Conservation (phyloP, 2,329 filamentous ascomycete genomes). For the Calonectria hawksworthii region DNA sequence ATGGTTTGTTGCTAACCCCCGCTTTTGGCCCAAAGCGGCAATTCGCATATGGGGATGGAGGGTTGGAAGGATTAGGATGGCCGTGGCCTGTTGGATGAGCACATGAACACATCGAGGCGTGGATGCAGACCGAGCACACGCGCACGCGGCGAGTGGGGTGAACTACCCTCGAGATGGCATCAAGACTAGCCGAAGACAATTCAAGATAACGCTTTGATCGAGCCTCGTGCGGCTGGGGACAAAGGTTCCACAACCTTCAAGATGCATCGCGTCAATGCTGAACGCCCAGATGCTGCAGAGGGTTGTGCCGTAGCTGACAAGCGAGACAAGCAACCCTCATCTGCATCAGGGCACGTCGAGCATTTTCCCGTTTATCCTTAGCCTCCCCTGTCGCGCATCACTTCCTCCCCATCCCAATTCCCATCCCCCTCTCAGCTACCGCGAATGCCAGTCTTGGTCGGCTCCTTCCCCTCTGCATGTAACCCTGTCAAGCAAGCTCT, state of each 20-base stretch:
- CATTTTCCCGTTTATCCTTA: neutral
- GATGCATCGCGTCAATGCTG: neutral
- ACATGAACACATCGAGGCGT: constrained; percentile 9
- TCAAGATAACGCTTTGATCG: neutral
- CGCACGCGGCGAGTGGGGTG: neutral
- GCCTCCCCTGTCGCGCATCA: neutral
- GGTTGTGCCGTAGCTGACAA: neutral
- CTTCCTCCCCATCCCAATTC: neutral
- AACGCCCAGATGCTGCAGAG: neutral
- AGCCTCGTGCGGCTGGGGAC: constrained; percentile 4
- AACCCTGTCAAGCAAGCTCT: neutral
- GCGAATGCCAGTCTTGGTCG: neutral
- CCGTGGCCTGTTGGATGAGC: constrained; percentile 4
- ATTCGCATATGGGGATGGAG: constrained; percentile 17
- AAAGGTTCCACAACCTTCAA: constrained; percentile 5
- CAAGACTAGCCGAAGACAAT: neutral
- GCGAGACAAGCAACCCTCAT: neutral
- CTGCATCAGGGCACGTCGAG: neutral
- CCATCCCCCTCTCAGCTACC: neutral
- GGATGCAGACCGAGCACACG: neutral
- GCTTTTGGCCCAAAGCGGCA: constrained; percentile 39
- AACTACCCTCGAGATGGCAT: neutral
- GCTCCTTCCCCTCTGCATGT: neutral
- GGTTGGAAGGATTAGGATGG: constrained; percentile 11
- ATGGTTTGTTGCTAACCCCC: constrained; percentile 30